Conservation (phyloP, 345 rosid species). For the Brassica napus region DNA sequence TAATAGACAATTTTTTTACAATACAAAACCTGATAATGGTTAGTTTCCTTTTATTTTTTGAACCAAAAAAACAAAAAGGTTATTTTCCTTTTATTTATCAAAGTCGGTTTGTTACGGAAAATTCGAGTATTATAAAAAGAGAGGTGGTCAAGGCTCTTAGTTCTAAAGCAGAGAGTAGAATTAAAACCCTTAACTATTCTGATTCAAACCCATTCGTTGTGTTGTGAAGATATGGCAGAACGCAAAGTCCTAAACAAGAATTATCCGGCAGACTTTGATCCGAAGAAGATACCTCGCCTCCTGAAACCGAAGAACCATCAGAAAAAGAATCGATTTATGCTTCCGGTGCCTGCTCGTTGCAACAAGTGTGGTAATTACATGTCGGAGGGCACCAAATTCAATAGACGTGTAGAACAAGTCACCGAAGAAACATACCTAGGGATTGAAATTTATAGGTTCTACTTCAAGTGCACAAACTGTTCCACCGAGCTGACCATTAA, state of each 20-base stretch:
- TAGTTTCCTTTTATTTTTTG: no score
- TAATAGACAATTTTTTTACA: no score
- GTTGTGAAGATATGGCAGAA: conserved; percentile 56
- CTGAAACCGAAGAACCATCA: conserved; percentile 36
- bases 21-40: no score
- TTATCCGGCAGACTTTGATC: conserved; percentile 76
- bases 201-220: not conserved
- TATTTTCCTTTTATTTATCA: no score
- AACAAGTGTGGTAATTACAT: conserved; percentile 76
- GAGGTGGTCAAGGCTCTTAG: no score
- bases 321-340: conserved; percentile 80
- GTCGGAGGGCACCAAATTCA: conserved; percentile 79
- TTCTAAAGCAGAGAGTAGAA: no score
- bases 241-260: conserved; percentile 74
- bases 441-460: conserved; percentile 62
- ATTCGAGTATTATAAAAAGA: no score
- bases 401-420: conserved; percentile 71
- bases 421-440: conserved; percentile 44
- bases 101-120: no score
- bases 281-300: conserved; percentile 60
- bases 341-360: conserved; percentile 74
- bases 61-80: no score
- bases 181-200: not conserved
- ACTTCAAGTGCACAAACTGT: conserved; percentile 78
- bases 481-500: conserved; percentile 62